Evolutionary conservation across 208 protist genomes (phyloP).

Genomic region (Trypanosomatidae sp.): DNA sequence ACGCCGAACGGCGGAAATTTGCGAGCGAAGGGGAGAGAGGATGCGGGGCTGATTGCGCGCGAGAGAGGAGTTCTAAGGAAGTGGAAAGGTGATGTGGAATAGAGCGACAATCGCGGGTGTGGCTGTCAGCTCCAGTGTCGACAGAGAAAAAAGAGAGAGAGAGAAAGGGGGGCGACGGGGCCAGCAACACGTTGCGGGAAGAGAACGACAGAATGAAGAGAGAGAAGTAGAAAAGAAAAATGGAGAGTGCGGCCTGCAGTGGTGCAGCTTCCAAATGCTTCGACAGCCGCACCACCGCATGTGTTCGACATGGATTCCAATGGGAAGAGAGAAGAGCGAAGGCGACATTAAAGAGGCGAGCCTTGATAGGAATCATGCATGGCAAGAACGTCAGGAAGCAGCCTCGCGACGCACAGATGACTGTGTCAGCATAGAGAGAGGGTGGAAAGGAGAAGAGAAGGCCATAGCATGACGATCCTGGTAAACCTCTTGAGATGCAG

Average conservation of each 20-base stretch:
- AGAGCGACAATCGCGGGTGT: background rate
- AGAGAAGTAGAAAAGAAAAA: background rate
- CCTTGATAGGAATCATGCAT: no score
- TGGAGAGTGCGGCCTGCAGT: background rate
- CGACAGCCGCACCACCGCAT: background rate
- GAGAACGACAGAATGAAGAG: background rate
- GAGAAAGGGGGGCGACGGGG: background rate
- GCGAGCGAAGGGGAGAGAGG: background rate
- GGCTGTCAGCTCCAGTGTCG: background rate
- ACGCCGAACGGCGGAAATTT: background rate
- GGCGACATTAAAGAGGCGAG: background rate
- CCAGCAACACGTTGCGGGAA: background rate
- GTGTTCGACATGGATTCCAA: background rate
- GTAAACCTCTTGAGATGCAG: background rate
- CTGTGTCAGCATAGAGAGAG: background rate
- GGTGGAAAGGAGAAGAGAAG: background rate
- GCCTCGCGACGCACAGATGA: no score
- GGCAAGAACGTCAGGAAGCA: no score
- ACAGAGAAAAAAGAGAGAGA: background rate
- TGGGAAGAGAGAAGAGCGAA: background rate
- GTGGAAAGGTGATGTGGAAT: background rate
- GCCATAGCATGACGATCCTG: background rate
- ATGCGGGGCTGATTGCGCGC: background rate
- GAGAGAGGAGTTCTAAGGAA: background rate
- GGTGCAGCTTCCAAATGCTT: background rate